A percentile compares a stretch with the other conserved stretches of the same genome.
phyloP scores from a whole-genome alignment of 2,329 filamentous ascomycete genomes.

The Colletotrichum cordylinicola region DNA sequence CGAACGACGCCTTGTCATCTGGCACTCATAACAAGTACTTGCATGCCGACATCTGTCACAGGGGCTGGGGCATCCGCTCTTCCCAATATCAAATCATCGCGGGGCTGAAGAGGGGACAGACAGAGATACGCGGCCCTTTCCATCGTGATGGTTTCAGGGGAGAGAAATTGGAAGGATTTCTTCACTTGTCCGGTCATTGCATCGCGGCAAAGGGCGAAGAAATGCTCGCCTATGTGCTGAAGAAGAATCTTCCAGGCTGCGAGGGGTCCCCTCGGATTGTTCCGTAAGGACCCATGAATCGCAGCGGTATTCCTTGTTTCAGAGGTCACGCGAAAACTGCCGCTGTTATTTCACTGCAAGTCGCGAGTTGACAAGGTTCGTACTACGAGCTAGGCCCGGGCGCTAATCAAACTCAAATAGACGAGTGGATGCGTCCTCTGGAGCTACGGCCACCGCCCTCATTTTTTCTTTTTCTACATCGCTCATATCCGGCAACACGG shows the following conservation, averaged over 20 bases:
- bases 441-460: not conserved
- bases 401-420: not conserved
- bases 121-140: not conserved
- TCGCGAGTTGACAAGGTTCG: not conserved
- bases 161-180: not conserved
- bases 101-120: not conserved
- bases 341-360: not conserved
- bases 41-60: not conserved
- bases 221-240: not conserved
- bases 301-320: not conserved
- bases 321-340: not conserved
- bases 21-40: not conserved
- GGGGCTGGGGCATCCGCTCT: not conserved
- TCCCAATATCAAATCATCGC: not conserved
- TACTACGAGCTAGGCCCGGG: not conserved
- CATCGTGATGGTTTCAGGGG: not conserved
- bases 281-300: not conserved
- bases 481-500: not conserved
- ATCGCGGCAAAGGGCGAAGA: not conserved
- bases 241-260: not conserved
- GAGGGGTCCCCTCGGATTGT: not conserved
- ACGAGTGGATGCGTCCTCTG: not conserved
- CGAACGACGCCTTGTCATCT: not conserved
- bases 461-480: not conserved
- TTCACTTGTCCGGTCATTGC: not conserved